These are phyloP conservation scores for Arthrobotrys conoides DNA, from an alignment of 2,329 filamentous ascomycete species.

Conservation along the genomic window DNA sequence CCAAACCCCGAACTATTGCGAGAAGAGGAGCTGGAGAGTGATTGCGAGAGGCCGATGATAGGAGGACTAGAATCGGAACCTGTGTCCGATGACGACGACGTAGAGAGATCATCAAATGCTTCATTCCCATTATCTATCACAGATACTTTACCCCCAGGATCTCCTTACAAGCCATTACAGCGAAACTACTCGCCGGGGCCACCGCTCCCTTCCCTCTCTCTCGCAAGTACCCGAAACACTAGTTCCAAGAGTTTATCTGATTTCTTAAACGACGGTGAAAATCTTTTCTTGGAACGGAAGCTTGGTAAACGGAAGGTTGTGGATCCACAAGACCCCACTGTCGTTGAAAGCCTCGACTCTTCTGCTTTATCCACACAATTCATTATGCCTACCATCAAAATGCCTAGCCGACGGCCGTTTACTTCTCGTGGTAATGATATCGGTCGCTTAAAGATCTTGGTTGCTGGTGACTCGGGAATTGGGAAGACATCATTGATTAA, in stretches of 20 bases:
- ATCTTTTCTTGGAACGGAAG: conserved; percentile 63
- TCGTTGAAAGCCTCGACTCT: conserved; percentile 64
- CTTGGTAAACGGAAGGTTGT: conserved; percentile 67
- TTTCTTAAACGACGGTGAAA: conserved; percentile 39
- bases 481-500: conserved; percentile 93
- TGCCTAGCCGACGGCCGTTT: conserved; percentile 90
- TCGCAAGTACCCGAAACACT: conserved; percentile 41
- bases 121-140: conserved; percentile 60
- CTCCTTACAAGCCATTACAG: conserved; percentile 43
- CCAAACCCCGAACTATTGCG: conserved; percentile 7
- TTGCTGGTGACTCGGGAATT: conserved; percentile 82
- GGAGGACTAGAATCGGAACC: conserved; percentile 51
- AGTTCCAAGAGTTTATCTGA: conserved; percentile 54
- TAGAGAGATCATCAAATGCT: conserved; percentile 54
- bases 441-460: conserved; percentile 88
- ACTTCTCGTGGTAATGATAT: conserved; percentile 86
- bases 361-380: conserved; percentile 76
- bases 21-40: conserved; percentile 48
- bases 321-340: conserved; percentile 62
- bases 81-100: conserved; percentile 54
- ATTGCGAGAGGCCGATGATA: conserved; percentile 37
- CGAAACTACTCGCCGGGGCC: conserved; percentile 53
- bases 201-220: conserved; percentile 40
- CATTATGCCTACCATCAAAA: conserved; percentile 96
- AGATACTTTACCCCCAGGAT: conserved; percentile 55